Conservation (phyloP, 1,284 basidiomycete species). For the Schizophyllum amplum region DNA sequence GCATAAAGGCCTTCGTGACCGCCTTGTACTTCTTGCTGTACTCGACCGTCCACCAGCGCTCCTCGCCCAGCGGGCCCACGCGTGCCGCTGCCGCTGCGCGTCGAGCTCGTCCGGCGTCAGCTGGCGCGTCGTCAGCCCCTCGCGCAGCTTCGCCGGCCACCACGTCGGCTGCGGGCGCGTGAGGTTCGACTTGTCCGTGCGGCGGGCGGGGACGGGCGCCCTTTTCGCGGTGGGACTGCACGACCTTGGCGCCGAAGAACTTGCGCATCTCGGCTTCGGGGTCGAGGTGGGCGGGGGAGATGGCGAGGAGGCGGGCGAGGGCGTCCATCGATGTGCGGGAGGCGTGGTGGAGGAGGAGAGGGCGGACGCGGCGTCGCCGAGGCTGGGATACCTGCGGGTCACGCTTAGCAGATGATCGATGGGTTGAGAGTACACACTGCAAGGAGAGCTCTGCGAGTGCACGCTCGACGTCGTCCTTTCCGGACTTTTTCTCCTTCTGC, state of each 20-base stretch:
- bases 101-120: constrained; percentile 49
- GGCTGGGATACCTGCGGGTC: constrained; percentile 42
- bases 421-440: constrained; percentile 38
- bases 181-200: constrained; percentile 46
- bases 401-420: not conserved
- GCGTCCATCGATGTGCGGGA: constrained; percentile 14
- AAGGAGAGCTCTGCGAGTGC: constrained; percentile 76
- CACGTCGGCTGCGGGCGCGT: constrained; percentile 55
- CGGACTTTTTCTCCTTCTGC: constrained; percentile 53
- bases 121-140: constrained; percentile 60
- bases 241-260: constrained; percentile 88
- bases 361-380: constrained; percentile 25
- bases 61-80: constrained; percentile 36
- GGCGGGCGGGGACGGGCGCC: constrained; percentile 14
- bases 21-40: constrained; percentile 80
- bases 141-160: constrained; percentile 55
- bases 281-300: constrained; percentile 76
- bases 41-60: constrained; percentile 83
- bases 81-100: constrained; percentile 33
- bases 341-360: constrained; percentile 19
- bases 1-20: constrained; percentile 73
- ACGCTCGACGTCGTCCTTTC: constrained; percentile 74
- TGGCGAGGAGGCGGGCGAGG: constrained; percentile 56
- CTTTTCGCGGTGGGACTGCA: constrained; percentile 45
- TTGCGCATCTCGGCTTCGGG: constrained; percentile 82